Conservation (phyloP, 495 filamentous ascomycete species). For the Lophiotrema nucula region DNA sequence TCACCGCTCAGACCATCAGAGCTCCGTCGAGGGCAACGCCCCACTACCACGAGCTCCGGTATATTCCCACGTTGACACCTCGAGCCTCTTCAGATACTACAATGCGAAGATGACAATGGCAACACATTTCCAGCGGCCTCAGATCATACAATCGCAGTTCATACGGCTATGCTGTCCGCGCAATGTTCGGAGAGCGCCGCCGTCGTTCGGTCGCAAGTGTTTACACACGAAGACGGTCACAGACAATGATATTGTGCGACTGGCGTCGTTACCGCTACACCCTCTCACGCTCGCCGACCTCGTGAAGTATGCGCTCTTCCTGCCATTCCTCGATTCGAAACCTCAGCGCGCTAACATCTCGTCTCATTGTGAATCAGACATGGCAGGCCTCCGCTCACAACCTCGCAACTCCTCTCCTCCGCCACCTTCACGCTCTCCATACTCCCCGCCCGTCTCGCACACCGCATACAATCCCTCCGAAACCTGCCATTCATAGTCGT, state of each 20-base stretch:
- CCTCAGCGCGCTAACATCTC: not conserved
- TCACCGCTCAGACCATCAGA: constrained; percentile 5
- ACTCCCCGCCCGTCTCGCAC: constrained; percentile 88
- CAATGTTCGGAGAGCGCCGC: not conserved
- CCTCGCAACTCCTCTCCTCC: constrained; percentile 73
- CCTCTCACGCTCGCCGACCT: constrained; percentile 82
- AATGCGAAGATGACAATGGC: constrained; percentile 7
- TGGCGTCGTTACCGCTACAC: constrained; percentile 77
- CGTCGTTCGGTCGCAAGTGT: not conserved
- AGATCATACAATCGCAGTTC: constrained; percentile 25
- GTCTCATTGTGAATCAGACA: constrained; percentile 54
- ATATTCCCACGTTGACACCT: too few species aligned
- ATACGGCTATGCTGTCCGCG: constrained; percentile 19
- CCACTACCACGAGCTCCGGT: not conserved
- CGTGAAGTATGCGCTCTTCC: constrained; percentile 76
- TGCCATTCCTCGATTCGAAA: too few species aligned
- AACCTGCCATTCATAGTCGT: constrained; percentile 98
- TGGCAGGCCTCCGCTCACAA: constrained; percentile 83
- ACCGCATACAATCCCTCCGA: constrained; percentile 85
- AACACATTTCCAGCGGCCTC: constrained; percentile 22
- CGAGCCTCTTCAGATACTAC: not conserved
- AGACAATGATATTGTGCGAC: constrained; percentile 70
- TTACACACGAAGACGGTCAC: constrained; percentile 43
- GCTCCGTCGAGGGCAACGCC: not conserved
- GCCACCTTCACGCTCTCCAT: constrained; percentile 94